phyloP scores from a whole-genome alignment of 257 asterid genomes.

The Jaltomata sinuosa region DNA sequence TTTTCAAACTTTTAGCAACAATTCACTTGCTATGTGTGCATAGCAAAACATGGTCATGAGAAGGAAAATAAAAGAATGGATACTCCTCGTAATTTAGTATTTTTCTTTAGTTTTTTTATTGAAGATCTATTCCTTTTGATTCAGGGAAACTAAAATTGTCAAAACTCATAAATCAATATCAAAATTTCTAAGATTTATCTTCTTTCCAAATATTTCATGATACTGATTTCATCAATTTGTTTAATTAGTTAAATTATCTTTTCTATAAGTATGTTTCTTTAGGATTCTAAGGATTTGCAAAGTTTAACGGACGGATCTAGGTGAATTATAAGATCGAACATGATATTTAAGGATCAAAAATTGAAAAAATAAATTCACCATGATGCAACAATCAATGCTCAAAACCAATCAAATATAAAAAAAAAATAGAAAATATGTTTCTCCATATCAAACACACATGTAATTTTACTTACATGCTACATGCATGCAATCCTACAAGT shows the following conservation, averaged over 20 bases:
- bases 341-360: not conserved
- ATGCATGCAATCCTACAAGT: too few relatives aligned
- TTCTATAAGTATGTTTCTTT: not conserved
- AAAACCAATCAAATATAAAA: too few relatives aligned
- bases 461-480: too few relatives aligned
- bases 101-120: too few relatives aligned
- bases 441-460: too few relatives aligned
- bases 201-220: not conserved
- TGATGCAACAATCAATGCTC: too few relatives aligned
- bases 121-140: not conserved
- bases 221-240: not conserved
- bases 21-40: not conserved
- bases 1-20: not conserved
- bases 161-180: too few relatives aligned
- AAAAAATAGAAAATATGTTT: too few relatives aligned
- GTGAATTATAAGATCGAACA: not conserved
- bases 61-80: too few relatives aligned
- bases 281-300: not conserved
- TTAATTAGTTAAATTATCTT: not conserved
- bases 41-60: too few relatives aligned
- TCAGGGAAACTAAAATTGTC: not conserved
- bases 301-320: not conserved
- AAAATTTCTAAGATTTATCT: not conserved
- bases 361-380: too few relatives aligned
- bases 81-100: not conserved